Base-by-base conservation (phyloP, 768 basidiomycete genomes). In the Dioszegia crocea region DNA sequence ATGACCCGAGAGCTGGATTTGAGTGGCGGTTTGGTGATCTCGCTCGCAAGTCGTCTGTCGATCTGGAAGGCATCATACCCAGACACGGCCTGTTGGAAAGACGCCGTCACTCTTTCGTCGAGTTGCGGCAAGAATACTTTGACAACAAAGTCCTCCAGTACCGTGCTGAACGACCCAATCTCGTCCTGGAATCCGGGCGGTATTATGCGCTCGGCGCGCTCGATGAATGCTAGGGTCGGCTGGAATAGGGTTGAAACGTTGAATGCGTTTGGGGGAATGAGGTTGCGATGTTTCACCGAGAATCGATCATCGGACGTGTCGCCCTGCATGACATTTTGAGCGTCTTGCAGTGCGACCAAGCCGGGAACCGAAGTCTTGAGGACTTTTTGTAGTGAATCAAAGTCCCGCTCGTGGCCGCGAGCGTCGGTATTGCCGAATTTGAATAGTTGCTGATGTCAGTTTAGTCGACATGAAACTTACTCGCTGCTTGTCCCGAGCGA, bases 171-270 rank as follows among this genome's bases (percentile, higher is more conserved):
- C 1, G 85, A 82, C 50, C 57, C 58, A 5, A 66, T 68, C 46
- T 68, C 69, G 4, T 68, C 66, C 33, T 71, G 89, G 46, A 84
- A 82, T 52, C 77, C 64, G 53, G 73, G 58, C 55, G 65, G 71
- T 58, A 75, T 41, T 52, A 73, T 46, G 38, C 59, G 33, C 52
- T 70, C 36, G 31, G 74, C 56, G 23, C 71, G 63, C n/a, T 69
- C 62, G 57, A 97, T 80, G 76, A 93, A 98, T 0, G 86, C 80
- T 21, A 96, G 79, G 12, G 92, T 94, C 0, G 96, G 94, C 62
- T 90, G 89, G 76, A 98, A 97, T n/a, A 99, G 81, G 16, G 91
- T 84, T 49, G 85, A 88, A 55, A 97, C 90, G 77, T 94, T 91
- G 79, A 97, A 97, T 2, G 91, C 90, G 71, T 97, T 88, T 1